Evolutionary conservation across 345 rosid species (phyloP).

Genomic region (Gossypium anomalum): DNA sequence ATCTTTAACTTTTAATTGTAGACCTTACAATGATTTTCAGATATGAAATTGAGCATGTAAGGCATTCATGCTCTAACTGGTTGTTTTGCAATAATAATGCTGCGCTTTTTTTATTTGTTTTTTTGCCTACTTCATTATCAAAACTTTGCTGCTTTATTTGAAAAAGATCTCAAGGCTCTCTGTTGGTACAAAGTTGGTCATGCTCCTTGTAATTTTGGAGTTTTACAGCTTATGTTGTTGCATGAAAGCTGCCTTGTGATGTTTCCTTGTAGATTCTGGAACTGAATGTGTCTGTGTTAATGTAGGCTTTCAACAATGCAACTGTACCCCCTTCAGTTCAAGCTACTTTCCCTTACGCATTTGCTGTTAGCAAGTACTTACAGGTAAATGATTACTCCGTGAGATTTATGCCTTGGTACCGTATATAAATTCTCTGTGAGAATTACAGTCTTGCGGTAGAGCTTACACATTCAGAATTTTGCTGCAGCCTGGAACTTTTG

Average conservation of each 20-base stretch:
- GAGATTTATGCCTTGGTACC: not conserved
- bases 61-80: not conserved
- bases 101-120: not conserved
- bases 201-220: not conserved
- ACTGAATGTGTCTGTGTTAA: slow-evolving; percentile 10
- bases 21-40: not conserved
- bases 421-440: not conserved
- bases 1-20: not conserved
- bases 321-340: slow-evolving; percentile 66
- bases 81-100: not conserved
- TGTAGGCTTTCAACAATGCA: slow-evolving; percentile 80
- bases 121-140: not conserved
- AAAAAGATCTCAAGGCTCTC: not conserved
- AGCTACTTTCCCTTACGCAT: slow-evolving; percentile 78
- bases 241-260: not conserved
- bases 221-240: slow-evolving; percentile 11
- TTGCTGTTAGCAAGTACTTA: slow-evolving; percentile 82
- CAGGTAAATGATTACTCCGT: slow-evolving; percentile 43
- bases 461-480: slow-evolving; percentile 2
- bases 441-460: not conserved
- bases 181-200: slow-evolving; percentile 2
- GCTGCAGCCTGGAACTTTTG: slow-evolving; percentile 79
- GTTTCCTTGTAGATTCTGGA: slow-evolving; percentile 10
- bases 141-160: not conserved
- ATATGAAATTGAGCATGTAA: not conserved